Evolutionary conservation across 495 filamentous ascomycete genomes (phyloP).

Genomic region (Xylaria scruposa): DNA sequence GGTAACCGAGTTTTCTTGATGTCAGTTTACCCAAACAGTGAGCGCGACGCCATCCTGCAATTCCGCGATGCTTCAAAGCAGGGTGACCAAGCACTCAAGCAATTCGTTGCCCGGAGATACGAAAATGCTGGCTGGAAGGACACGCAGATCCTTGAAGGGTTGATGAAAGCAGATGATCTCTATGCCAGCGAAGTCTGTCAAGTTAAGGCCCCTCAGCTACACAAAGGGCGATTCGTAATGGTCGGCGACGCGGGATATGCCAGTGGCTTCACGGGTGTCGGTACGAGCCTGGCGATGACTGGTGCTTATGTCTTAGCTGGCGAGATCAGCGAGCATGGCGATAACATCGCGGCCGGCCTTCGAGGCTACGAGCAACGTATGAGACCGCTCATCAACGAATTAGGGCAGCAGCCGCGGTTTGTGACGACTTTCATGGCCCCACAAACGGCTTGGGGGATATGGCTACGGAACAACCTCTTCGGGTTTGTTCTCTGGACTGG

Average conservation of each 20-base stretch:
- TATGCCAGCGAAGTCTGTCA: constrained; percentile 51
- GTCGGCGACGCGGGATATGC: constrained; percentile 56
- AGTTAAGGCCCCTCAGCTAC: constrained; percentile 46
- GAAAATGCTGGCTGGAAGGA: constrained; percentile 50
- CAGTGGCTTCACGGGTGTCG: constrained; percentile 51
- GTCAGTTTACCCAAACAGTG: constrained; percentile 39
- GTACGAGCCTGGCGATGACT: constrained; percentile 51
- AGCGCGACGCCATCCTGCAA: constrained; percentile 34
- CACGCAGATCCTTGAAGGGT: constrained; percentile 40
- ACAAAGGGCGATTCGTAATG: constrained; percentile 44
- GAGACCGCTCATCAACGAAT: constrained; percentile 48
- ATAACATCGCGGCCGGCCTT: constrained; percentile 46
- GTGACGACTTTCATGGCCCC: constrained; percentile 43
- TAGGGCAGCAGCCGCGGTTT: constrained; percentile 45
- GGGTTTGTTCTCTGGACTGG: constrained; percentile 40
- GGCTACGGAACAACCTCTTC: constrained; percentile 37
- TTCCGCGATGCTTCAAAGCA: constrained; percentile 48
- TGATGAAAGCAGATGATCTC: constrained; percentile 51
- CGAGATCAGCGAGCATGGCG: constrained; percentile 48
- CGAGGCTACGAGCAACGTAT: constrained; percentile 50
- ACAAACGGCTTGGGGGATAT: constrained; percentile 49
- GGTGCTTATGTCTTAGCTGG: constrained; percentile 61
- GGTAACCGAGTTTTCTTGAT: constrained; percentile 43
- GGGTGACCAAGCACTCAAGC: constrained; percentile 49
- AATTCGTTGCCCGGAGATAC: constrained; percentile 43